Evolutionary conservation across 2,329 filamentous ascomycete species (phyloP).

Genomic region (Cucurbitaria berberidis): DNA sequence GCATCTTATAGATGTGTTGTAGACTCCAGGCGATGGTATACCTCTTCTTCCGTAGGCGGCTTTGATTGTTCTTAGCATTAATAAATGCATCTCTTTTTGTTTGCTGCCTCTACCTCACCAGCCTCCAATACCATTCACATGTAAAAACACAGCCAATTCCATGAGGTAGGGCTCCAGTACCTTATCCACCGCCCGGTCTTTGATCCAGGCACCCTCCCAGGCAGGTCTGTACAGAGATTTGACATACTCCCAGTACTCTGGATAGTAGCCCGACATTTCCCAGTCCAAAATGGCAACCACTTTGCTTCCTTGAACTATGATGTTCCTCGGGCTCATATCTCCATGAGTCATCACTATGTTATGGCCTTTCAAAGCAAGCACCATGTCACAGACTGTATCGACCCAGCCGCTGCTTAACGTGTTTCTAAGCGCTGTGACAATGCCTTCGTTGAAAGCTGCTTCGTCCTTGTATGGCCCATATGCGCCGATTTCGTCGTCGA

Average conservation of each 20-base stretch:
- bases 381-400: not conserved
- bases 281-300: slow-evolving; percentile 7
- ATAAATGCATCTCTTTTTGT: no score
- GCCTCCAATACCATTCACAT: no score
- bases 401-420: not conserved
- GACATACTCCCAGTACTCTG: no score
- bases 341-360: slow-evolving; percentile 11
- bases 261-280: slow-evolving; percentile 8
- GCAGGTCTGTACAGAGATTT: not conserved
- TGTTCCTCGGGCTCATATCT: slow-evolving; percentile 18
- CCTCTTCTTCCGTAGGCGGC: no score
- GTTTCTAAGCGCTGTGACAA: not conserved
- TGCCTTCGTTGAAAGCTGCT: not conserved
- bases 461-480: not conserved
- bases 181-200: not conserved
- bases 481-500: not conserved
- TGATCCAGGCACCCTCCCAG: not conserved
- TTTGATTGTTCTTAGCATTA: no score
- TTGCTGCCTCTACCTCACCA: no score
- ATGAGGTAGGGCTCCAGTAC: not conserved
- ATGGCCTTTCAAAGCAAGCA: not conserved
- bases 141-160: not conserved
- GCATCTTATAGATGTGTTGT: no score
- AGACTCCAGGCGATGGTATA: no score
- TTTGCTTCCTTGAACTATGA: slow-evolving; percentile 14